Evolutionary conservation across 441 rosid species (phyloP).

Genomic region (Gossypium lobatum): DNA sequence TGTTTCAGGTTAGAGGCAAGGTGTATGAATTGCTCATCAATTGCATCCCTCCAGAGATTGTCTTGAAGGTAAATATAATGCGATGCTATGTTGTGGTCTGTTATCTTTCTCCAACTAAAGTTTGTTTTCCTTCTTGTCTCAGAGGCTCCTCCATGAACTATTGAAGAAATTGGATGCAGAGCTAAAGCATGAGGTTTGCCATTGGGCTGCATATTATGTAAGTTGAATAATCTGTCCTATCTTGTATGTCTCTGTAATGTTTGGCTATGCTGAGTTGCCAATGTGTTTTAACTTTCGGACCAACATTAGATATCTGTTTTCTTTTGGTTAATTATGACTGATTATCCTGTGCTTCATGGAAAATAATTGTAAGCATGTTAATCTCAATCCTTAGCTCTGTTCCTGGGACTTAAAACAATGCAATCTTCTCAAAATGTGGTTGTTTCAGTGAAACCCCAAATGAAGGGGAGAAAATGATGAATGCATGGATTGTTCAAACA

Average conservation of each 20-base stretch:
- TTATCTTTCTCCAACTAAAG: conserved; percentile 4
- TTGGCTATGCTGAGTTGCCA: not conserved
- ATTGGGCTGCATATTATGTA: conserved; percentile 96
- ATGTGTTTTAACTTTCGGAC: not conserved
- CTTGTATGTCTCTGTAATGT: not conserved
- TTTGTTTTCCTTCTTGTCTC: conserved; percentile 18
- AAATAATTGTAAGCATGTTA: not conserved
- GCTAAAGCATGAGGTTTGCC: conserved; percentile 86
- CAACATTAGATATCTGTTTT: not conserved
- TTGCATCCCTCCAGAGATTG: conserved; percentile 80
- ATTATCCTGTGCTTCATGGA: not conserved
- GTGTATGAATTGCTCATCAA: conserved; percentile 76
- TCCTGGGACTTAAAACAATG: not conserved
- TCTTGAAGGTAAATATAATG: conserved; percentile 56
- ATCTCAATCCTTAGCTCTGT: not conserved
- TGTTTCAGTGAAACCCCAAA: not conserved
- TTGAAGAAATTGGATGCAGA: conserved; percentile 83
- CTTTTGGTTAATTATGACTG: not conserved
- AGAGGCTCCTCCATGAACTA: conserved; percentile 76
- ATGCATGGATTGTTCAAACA: not conserved
- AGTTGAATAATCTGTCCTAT: conserved; percentile 22
- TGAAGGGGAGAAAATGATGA: not conserved
- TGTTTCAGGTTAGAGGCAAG: conserved; percentile 85
- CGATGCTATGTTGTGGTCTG: not conserved
- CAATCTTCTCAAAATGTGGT: not conserved